Evolutionary conservation across 1,284 basidiomycete genomes (phyloP).

Genomic region (Sporisorium sorghi): DNA sequence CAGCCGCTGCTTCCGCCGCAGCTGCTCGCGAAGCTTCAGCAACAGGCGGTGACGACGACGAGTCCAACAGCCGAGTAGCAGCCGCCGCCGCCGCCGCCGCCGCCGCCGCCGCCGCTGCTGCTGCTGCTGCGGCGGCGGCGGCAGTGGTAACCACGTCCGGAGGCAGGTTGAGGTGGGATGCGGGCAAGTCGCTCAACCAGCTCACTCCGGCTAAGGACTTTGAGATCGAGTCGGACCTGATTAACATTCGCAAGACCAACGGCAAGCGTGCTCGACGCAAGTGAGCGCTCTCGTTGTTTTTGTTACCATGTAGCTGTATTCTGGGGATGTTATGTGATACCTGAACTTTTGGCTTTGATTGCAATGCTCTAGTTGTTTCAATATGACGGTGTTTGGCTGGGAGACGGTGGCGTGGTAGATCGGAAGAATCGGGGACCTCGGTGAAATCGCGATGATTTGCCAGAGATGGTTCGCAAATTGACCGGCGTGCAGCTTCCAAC

Average conservation of each 20-base stretch:
- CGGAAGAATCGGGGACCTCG: too few species aligned
- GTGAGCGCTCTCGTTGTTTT: slow-evolving; percentile 6
- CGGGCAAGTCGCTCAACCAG: slow-evolving; percentile 64
- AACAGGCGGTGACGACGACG: slow-evolving; percentile 50
- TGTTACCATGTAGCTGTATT: not conserved
- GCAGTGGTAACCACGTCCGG: slow-evolving; percentile 56
- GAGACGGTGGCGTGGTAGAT: too few species aligned
- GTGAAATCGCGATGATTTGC: not conserved
- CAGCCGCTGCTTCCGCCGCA: slow-evolving; percentile 40
- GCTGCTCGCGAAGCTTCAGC: slow-evolving; percentile 50
- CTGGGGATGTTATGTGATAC: not conserved
- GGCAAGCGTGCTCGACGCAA: slow-evolving; percentile 63
- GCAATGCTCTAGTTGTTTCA: not conserved
- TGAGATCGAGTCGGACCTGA: slow-evolving; percentile 67
- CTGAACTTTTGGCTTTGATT: not conserved
- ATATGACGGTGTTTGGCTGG: too few species aligned
- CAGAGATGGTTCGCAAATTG: slow-evolving; percentile 1
- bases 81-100: slow-evolving; percentile 50
- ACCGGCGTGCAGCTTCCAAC: slow-evolving; percentile 5
- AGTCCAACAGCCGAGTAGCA: slow-evolving; percentile 44
- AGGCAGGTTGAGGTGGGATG: slow-evolving; percentile 65
- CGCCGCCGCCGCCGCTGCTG: slow-evolving; percentile 36
- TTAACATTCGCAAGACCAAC: slow-evolving; percentile 66
- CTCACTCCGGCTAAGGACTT: slow-evolving; percentile 67
- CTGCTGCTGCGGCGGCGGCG: slow-evolving; percentile 43